Conservation (phyloP, 176 grass and related monocot genomes). For the Areca catechu region DNA sequence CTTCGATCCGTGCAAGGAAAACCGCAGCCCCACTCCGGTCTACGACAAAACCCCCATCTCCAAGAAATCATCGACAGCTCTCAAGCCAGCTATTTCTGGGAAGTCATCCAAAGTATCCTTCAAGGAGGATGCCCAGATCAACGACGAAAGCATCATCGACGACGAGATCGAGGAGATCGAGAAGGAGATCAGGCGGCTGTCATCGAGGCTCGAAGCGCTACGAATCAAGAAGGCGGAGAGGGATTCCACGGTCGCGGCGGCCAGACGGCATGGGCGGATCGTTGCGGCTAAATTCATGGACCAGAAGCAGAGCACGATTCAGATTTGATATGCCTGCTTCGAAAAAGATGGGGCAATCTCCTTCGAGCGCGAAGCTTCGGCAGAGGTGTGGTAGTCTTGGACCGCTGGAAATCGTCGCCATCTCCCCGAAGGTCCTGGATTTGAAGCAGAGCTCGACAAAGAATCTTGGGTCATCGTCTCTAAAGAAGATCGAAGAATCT, state of each 20-base stretch:
- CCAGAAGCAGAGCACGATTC: neutral
- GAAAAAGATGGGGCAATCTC: slow-evolving; percentile 2
- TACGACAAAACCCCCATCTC: neutral
- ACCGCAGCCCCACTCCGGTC: neutral
- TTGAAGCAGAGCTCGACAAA: neutral
- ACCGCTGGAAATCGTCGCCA: slow-evolving; percentile 11
- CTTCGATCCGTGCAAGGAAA: slow-evolving; percentile 13
- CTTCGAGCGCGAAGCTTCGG: neutral
- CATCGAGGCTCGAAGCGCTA: slow-evolving; percentile 18
- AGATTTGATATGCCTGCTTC: neutral
- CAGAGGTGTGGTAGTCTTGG: slow-evolving; percentile 11
- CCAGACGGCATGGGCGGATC: slow-evolving; percentile 14
- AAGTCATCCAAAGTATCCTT: slow-evolving; percentile 3
- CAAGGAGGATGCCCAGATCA: neutral
- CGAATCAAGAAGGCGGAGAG: slow-evolving; percentile 20
- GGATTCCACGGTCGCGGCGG: neutral
- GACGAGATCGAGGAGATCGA: slow-evolving; percentile 31
- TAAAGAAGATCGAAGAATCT: slow-evolving; percentile 20
- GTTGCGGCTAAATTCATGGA: slow-evolving; percentile 38
- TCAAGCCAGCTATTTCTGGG: neutral
- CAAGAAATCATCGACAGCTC: neutral
- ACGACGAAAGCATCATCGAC: slow-evolving; percentile 4
- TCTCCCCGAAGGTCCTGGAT: neutral
- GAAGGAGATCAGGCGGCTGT: slow-evolving; percentile 25
- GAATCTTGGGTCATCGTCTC: neutral